Base-by-base conservation (phyloP, 1,284 basidiomycete genomes). In the Austroboletus niveus region DNA sequence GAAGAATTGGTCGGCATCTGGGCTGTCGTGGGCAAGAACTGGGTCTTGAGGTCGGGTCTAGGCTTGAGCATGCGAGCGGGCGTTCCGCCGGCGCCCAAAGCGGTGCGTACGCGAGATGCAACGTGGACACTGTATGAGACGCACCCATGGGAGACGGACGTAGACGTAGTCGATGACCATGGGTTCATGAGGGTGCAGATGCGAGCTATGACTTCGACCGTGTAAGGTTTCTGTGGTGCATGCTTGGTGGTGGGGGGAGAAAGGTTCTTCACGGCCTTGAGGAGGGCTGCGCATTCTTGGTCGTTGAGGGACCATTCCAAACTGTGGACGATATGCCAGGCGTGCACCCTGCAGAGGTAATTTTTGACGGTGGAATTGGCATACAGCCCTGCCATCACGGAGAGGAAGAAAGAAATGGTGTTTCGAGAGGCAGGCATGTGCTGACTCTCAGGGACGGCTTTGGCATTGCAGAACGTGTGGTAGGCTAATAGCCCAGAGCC, bases 1-100 rank as follows among this genome's bases (percentile, higher is more conserved):
- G 81, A 82, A 58, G 62, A 74, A 34, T 53, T 81, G 47, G 80
- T 83, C 38, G 80, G 81, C 0, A 70, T 82, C n/a, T 68, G 74
- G 4, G 49, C 56, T 5, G 45, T 61, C 15, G 55, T 54, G 39
- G 61, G 64, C 38, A 68, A 61, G 53, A 63, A 57, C 42, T 62
- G 58, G n/a, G 49, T 55, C 20, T 47, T 58, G 2, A 54, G 41
- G 29, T 45, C 27, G 4, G 54, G 53, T 2, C 44, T 66, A 41
- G 61, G 59, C n/a, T 41, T 62, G 35, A 22, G 32, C 24, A 5
- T 47, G 2, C 51, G 57, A 17, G 10, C 3, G 5, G 38, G 49
- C 4, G 60, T 58, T 12, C 66, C 66, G 2, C 55, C 63, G 29
- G 62, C 63, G n/a, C 66, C 65, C 34, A 68, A 64, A 49, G 56